Conservation (phyloP, 495 filamentous ascomycete genomes). For the Penicillium steckii region DNA sequence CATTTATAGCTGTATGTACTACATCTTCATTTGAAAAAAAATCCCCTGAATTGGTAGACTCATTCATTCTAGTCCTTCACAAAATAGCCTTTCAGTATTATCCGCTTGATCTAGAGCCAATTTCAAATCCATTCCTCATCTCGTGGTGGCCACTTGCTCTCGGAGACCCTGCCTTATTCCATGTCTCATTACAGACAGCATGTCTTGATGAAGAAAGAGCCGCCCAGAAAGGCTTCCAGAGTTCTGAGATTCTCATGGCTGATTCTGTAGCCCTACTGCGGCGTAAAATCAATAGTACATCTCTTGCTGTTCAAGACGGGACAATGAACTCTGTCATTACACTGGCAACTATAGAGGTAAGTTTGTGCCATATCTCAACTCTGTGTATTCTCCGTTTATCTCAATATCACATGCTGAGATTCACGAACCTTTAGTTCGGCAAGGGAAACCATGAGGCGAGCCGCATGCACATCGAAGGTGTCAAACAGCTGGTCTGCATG, state of each 20-base stretch:
- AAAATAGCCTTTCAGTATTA: constrained; percentile 57
- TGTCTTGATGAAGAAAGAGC: constrained; percentile 50
- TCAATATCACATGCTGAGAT: neutral
- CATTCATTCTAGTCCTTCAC: constrained; percentile 37
- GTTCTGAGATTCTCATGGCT: constrained; percentile 50
- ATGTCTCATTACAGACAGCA: constrained; percentile 53
- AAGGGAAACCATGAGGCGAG: constrained; percentile 45
- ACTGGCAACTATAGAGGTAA: constrained; percentile 51
- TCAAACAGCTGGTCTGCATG: constrained; percentile 43
- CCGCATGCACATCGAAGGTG: constrained; percentile 50
- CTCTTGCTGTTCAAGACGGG: constrained; percentile 49
- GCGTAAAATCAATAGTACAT: constrained; percentile 39
- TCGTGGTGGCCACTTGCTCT: constrained; percentile 56
- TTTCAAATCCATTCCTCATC: constrained; percentile 50
- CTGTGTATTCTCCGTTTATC: neutral
- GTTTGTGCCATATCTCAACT: neutral
- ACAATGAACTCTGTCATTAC: constrained; percentile 56
- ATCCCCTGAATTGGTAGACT: constrained; percentile 2
- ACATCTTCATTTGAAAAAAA: neutral
- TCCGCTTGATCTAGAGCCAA: constrained; percentile 46
- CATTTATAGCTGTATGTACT: constrained; percentile 47
- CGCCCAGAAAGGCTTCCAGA: constrained; percentile 45
- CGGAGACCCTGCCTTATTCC: constrained; percentile 50
- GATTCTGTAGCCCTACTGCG: constrained; percentile 49
- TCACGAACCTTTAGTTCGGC: constrained; percentile 32